Percentiles rank a stretch among this genome's conserved stretches.
phyloP scores from a whole-genome alignment of 2,329 filamentous ascomycete genomes.

The Aspergillus latus region DNA sequence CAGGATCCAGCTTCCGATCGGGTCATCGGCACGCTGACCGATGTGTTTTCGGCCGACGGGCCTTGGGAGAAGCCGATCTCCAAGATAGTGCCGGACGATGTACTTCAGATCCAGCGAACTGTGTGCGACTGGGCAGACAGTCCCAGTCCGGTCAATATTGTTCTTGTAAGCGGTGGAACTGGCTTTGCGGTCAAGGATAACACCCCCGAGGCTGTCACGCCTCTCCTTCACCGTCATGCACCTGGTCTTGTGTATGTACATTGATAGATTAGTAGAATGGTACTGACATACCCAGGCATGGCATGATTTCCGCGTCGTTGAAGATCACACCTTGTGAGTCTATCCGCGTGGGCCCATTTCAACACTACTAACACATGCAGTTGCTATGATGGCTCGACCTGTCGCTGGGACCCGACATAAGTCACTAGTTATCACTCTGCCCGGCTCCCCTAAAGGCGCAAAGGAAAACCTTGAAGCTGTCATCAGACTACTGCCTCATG shows the following conservation, averaged over 20 bases:
- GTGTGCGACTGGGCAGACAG: constrained; percentile 72
- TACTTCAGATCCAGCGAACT: constrained; percentile 70
- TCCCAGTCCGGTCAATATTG: constrained; percentile 65
- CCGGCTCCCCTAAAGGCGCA: constrained; percentile 92
- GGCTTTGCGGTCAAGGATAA: constrained; percentile 83
- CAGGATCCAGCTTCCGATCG: constrained; percentile 76
- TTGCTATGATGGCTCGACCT: constrained; percentile 94
- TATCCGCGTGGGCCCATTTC: no score
- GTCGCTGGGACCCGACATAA: constrained; percentile 83
- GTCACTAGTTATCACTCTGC: constrained; percentile 81
- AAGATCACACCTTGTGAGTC: constrained; percentile 84
- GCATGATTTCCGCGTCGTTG: constrained; percentile 84
- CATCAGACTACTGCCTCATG: constrained; percentile 87
- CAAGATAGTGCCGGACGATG: constrained; percentile 77
- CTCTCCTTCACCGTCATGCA: constrained; percentile 79
- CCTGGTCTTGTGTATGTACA: constrained; percentile 72
- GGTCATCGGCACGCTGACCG: constrained; percentile 64
- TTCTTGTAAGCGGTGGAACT: constrained; percentile 88
- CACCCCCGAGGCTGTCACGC: constrained; percentile 85
- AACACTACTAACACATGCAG: constrained; percentile 48
- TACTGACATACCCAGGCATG: constrained; percentile 59
- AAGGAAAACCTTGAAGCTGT: constrained; percentile 89
- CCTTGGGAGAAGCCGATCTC: constrained; percentile 69
- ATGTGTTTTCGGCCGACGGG: constrained; percentile 68
- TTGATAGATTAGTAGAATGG: no score